Evolutionary conservation across 768 basidiomycete species (phyloP), one percentile per base, ranked within the genome.

Genomic region (Rhizopogon vulgaris): DNA sequence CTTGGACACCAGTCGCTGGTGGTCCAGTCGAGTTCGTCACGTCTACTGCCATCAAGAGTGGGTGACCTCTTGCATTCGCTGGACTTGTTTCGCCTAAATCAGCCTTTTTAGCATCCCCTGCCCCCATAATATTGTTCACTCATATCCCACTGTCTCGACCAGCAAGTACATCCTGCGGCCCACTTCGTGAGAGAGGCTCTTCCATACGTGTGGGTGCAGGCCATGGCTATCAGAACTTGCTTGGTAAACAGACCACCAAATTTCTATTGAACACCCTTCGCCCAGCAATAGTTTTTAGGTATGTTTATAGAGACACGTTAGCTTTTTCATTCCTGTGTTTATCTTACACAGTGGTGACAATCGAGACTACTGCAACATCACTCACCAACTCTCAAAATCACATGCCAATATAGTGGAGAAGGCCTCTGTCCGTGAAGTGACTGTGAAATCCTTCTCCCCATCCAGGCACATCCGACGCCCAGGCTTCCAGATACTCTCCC

Each of bases 61-160:
- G 9, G 45, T 14, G 18, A 12, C 15, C 9, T 46, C 4, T 46
- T 34, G 8, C 30, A 15, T 24, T 15, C 5, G 12, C 18, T 34
- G 18, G 8, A 24, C 5, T 4, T 15, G 3, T 22, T 15, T 34
- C 14, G 3, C 32, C 34, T 14, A 46, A 22, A 1, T 15, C 18
- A 32, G 17, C 2, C 9, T 32, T 68, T 43, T 65, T 63, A 46
- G 45, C 32, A 11, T 18, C 62, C 65, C 41, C 59, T 37, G 64
- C 76, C 22, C 83, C 84, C 11, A 63, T 78, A 15, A 79, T 95
- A 46, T 68, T 97, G 24, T 75, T 97, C 52, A 85, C 79, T 48
- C 94, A 97, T 64, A 92, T 96, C 41, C 94, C 94, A 4, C 73
- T 96, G 14, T 80, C 81, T 6, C 77, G 94, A 34, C 78, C 85